phyloP scores from a whole-genome alignment of 441 rosid species.

The Theobroma grandiflorum region DNA sequence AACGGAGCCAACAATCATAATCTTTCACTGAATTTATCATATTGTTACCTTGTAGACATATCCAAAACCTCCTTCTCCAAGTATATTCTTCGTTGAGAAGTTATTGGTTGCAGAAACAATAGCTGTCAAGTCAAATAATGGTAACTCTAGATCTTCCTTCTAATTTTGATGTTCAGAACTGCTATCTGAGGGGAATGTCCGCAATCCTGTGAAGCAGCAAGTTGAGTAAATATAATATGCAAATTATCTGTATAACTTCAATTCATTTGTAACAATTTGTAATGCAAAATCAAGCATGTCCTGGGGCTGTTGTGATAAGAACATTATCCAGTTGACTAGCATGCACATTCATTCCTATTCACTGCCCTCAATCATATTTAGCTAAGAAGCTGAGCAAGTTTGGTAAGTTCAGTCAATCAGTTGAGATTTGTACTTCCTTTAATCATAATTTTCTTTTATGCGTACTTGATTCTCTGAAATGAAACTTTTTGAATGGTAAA shows the following conservation, averaged over 20 bases:
- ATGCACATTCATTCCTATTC: neutral
- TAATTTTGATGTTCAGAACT: neutral
- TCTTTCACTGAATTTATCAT: neutral
- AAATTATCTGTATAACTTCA: neutral
- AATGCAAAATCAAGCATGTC: neutral
- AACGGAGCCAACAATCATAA: neutral
- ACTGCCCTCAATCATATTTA: neutral
- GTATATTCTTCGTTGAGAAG: slow-evolving; percentile 38
- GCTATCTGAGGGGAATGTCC: neutral
- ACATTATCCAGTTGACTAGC: neutral
- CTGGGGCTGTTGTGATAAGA: neutral
- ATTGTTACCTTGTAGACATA: slow-evolving; percentile 46
- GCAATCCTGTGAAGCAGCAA: neutral
- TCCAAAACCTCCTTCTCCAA: slow-evolving; percentile 50
- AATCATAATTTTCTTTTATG: neutral
- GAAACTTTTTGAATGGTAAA: neutral
- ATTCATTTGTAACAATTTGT: neutral
- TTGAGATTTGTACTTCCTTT: no score
- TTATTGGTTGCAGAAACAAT: slow-evolving; percentile 38
- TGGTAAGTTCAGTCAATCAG: no score
- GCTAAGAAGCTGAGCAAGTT: neutral
- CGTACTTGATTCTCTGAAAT: neutral
- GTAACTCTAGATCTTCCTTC: slow-evolving; percentile 36
- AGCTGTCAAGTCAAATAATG: slow-evolving; percentile 27
- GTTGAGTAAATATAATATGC: slow-evolving; percentile 4